phyloP scores from a whole-genome alignment of 2,329 filamentous ascomycete species.

The Phaeomoniella chlamydospora region DNA sequence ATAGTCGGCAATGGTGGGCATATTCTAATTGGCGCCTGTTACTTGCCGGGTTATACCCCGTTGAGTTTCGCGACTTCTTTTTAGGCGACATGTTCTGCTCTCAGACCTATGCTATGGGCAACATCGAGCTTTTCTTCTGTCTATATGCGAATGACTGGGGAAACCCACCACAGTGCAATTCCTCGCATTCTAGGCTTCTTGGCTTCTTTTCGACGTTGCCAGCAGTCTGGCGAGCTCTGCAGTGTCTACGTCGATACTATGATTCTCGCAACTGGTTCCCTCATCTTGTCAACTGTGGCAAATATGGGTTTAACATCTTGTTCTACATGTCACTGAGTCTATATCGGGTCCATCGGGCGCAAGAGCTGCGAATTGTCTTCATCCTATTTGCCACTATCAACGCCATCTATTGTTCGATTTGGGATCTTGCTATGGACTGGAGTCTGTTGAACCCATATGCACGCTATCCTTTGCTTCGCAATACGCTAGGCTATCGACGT shows the following conservation, averaged over 20 bases:
- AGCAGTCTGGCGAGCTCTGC: conserved; percentile 76
- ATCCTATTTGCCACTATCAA: conserved; percentile 72
- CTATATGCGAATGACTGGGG: conserved; percentile 71
- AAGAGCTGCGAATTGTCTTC: conserved; percentile 53
- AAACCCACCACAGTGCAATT: conserved; percentile 66
- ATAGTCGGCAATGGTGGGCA: conserved; percentile 70
- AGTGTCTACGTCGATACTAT: conserved; percentile 78
- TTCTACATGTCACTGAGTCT: conserved; percentile 67
- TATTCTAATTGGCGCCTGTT: conserved; percentile 84
- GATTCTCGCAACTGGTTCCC: conserved; percentile 83
- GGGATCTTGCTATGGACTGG: conserved; percentile 96
- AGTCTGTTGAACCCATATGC: conserved; percentile 69
- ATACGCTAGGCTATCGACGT: conserved; percentile 64
- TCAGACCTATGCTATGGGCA: conserved; percentile 76
- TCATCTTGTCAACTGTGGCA: conserved; percentile 81
- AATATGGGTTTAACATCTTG: conserved; percentile 75
- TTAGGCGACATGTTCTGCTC: conserved; percentile 97
- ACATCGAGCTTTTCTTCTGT: conserved; percentile 88
- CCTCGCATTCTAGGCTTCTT: conserved; percentile 63
- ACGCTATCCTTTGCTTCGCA: conserved; percentile 53
- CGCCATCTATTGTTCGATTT: conserved; percentile 68
- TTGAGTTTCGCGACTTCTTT: conserved; percentile 96
- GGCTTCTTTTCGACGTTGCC: conserved; percentile 78
- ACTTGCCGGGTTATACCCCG: conserved; percentile 74
- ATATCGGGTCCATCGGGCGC: conserved; percentile 56